phyloP scores from a whole-genome alignment of 192 early-diverging fungal species.

The Spizellomyces punctatus region DNA sequence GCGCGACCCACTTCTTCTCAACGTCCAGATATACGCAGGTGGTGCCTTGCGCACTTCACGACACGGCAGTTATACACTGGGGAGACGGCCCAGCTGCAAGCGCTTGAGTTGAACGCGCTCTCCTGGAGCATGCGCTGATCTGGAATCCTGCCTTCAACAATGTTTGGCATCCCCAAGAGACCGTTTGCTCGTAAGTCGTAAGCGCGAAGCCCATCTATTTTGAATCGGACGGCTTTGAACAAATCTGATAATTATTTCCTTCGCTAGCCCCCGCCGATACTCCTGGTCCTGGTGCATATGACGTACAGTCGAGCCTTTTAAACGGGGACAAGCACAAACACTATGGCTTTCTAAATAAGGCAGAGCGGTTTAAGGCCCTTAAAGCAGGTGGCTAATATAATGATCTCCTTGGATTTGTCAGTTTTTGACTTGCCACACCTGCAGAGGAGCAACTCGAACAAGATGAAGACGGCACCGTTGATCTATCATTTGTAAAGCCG shows the following conservation, averaged over 20 bases:
- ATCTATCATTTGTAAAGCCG: not conserved
- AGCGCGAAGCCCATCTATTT: too few relatives aligned
- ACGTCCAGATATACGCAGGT: too few relatives aligned
- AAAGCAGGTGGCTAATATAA: conserved; percentile 6
- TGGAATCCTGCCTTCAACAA: too few relatives aligned
- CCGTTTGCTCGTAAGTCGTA: not conserved
- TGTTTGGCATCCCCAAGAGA: not conserved
- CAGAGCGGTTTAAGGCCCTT: conserved; percentile 17
- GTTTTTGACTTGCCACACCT: not conserved
- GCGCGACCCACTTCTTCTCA: too few relatives aligned
- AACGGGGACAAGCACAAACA: conserved; percentile 32
- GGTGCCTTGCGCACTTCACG: too few relatives aligned
- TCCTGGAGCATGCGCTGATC: too few relatives aligned
- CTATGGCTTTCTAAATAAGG: conserved; percentile 38
- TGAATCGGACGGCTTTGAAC: too few relatives aligned
- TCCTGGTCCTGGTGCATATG: conserved; percentile 37
- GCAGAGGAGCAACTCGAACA: conserved; percentile 1
- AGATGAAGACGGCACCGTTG: not conserved
- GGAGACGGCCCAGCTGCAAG: too few relatives aligned
- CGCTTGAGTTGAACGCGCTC: too few relatives aligned
- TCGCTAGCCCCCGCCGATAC: conserved; percentile 23
- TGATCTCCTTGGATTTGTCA: not conserved
- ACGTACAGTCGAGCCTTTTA: conserved; percentile 14
- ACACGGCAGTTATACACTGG: too few relatives aligned
- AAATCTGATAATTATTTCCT: too few relatives aligned